phyloP scores from a whole-genome alignment of 345 rosid genomes.

The Rhodamnia argentea region DNA sequence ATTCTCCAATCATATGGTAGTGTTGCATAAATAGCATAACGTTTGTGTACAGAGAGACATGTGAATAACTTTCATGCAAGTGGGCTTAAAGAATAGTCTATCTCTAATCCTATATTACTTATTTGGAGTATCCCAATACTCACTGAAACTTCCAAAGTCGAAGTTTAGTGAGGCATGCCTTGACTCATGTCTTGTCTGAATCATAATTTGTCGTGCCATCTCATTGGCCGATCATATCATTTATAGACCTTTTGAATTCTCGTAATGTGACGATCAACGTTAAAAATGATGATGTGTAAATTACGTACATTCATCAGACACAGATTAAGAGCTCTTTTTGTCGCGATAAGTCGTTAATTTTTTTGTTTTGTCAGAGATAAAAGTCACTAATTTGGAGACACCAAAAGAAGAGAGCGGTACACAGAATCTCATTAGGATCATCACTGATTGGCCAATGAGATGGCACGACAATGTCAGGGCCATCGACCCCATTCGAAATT shows the following conservation, averaged over 20 bases:
- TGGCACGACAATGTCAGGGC: too few species aligned
- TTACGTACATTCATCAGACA: background rate
- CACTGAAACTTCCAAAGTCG: background rate
- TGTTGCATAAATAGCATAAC: background rate
- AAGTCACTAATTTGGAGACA: background rate
- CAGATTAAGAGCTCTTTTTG: background rate
- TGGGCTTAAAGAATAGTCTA: background rate
- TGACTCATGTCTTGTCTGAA: background rate
- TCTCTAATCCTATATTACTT: background rate
- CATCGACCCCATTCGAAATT: too few species aligned
- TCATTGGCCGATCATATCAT: background rate
- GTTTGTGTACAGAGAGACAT: background rate
- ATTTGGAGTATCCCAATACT: background rate
- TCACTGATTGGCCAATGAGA: background rate
- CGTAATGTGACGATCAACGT: background rate
- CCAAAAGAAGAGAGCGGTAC: background rate
- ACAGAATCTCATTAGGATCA: background rate
- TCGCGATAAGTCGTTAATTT: too few species aligned
- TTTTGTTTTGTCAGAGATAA: too few species aligned
- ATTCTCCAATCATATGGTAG: background rate
- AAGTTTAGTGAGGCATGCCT: too few species aligned
- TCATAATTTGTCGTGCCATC: background rate
- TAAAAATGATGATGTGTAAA: too few species aligned
- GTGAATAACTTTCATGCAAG: background rate
- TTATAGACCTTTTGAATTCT: background rate